Percentiles rank a stretch among this genome's conserved stretches.
Conservation (phyloP, 2,329 filamentous ascomycete species). For the Penicillium digitatum region DNA sequence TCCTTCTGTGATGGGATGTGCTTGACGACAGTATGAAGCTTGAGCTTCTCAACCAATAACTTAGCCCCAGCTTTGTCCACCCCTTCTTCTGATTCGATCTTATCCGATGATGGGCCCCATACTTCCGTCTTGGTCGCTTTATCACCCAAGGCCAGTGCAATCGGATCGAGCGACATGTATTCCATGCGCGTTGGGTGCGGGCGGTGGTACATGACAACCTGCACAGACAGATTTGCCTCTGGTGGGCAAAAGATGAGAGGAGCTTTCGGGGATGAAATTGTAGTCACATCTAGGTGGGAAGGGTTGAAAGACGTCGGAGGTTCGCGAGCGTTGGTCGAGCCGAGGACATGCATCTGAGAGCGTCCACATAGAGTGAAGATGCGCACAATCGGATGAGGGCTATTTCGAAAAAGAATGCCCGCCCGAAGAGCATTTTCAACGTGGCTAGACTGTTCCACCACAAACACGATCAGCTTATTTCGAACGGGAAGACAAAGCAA, state of each 20-base stretch:
- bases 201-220: slow-evolving; percentile 84
- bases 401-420: slow-evolving; percentile 77
- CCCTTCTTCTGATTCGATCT: slow-evolving; percentile 70
- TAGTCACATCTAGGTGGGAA: slow-evolving; percentile 63
- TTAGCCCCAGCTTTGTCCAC: slow-evolving; percentile 60
- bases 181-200: slow-evolving; percentile 88
- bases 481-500: neutral
- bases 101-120: slow-evolving; percentile 43
- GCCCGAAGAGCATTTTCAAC: slow-evolving; percentile 85
- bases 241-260: slow-evolving; percentile 68
- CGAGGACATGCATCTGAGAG: slow-evolving; percentile 77
- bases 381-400: slow-evolving; percentile 71
- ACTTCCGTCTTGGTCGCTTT: slow-evolving; percentile 50
- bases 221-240: slow-evolving; percentile 67
- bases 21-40: slow-evolving; percentile 77
- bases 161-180: slow-evolving; percentile 87
- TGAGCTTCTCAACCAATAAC: slow-evolving; percentile 77
- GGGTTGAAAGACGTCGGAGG: slow-evolving; percentile 56
- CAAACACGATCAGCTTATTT: slow-evolving; percentile 2
- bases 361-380: slow-evolving; percentile 84
- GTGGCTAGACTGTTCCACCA: slow-evolving; percentile 57
- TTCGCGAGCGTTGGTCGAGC: slow-evolving; percentile 65
- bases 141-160: slow-evolving; percentile 78
- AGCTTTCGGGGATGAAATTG: slow-evolving; percentile 49
- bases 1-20: slow-evolving; percentile 78